phyloP scores from a whole-genome alignment of 352 stramenopile species.

The Globisporangium camurandrum region DNA sequence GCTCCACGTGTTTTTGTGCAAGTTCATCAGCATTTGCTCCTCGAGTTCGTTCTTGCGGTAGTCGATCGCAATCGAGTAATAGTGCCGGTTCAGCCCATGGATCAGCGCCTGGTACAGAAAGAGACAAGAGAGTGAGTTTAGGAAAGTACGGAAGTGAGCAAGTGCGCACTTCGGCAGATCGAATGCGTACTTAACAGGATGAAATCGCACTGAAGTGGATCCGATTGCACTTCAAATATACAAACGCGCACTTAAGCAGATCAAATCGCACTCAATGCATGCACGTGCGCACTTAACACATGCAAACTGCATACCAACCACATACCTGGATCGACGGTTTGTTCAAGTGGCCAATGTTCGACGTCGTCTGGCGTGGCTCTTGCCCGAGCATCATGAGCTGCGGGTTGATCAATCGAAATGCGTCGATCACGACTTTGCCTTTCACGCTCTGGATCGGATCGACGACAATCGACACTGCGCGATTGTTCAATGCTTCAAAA shows the following conservation, averaged over 20 bases:
- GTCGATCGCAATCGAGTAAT: conserved; percentile 97
- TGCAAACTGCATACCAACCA: conserved; percentile 6
- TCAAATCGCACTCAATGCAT: too few relatives aligned
- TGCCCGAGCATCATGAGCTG: conserved; percentile 98
- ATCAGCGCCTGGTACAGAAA: conserved; percentile 80
- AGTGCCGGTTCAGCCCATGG: conserved; percentile 98
- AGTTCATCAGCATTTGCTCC: conserved; percentile 99
- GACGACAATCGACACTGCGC: conserved; percentile 98
- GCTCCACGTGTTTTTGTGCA: conserved; percentile 98
- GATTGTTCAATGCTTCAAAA: conserved; percentile 97
- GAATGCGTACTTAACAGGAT: too few relatives aligned
- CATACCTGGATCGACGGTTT: conserved; percentile 95
- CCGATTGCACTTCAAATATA: too few relatives aligned
- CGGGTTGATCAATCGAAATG: conserved; percentile 98
- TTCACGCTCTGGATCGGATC: conserved; percentile 99
- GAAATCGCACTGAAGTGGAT: too few relatives aligned
- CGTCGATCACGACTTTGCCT: conserved; percentile 99
- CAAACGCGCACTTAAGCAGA: too few relatives aligned
- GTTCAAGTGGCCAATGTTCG: conserved; percentile 98
- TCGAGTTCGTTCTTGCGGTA: conserved; percentile 99
- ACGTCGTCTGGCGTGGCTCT: conserved; percentile 97
- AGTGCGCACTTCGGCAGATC: too few relatives aligned
- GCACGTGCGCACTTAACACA: too few relatives aligned
- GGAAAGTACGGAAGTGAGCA: too few relatives aligned
- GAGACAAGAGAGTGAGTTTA: too few relatives aligned